Conservation (phyloP, 441 rosid species). For the Populus tomentosa region DNA sequence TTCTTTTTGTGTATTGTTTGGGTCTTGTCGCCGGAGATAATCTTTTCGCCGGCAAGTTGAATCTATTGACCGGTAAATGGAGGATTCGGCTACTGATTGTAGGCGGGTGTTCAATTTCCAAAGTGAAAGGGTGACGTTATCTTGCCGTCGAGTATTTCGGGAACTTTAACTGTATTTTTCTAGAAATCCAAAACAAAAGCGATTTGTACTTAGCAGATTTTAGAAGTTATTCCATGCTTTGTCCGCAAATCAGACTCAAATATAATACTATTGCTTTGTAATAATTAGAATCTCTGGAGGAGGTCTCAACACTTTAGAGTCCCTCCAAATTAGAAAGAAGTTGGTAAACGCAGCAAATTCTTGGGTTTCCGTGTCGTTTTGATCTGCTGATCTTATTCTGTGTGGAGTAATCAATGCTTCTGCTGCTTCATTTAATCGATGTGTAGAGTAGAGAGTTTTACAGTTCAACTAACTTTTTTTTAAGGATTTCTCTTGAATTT, state of each 20-base stretch:
- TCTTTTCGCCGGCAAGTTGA: constrained; percentile 5
- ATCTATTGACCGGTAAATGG: constrained; percentile 9
- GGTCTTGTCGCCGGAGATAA: constrained; percentile 7
- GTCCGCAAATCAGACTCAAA: constrained; percentile 34
- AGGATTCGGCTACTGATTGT: constrained; percentile 16
- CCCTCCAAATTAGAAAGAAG: constrained; percentile 20
- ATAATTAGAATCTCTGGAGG: constrained; percentile 11
- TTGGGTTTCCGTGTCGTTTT: constrained; percentile 27
- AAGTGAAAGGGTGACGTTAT: constrained; percentile 32
- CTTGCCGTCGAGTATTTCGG: constrained; percentile 42
- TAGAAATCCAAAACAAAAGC: constrained; percentile 42
- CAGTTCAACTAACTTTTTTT: background rate
- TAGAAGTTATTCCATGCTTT: constrained; percentile 56
- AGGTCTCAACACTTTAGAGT: constrained; percentile 9
- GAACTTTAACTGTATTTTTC: constrained; percentile 28
- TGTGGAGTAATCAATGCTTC: background rate
- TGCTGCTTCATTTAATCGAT: background rate
- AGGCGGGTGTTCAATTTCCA: constrained; percentile 15
- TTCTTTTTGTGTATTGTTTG: background rate
- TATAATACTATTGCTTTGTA: constrained; percentile 14
- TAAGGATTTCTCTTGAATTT: background rate
- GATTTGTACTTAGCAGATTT: constrained; percentile 41
- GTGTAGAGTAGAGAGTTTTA: background rate
- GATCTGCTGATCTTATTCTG: constrained; percentile 20
- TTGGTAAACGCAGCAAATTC: constrained; percentile 15